Evolutionary conservation across 768 basidiomycete species (phyloP).

Genomic region (Hysterangium stoloniferum): DNA sequence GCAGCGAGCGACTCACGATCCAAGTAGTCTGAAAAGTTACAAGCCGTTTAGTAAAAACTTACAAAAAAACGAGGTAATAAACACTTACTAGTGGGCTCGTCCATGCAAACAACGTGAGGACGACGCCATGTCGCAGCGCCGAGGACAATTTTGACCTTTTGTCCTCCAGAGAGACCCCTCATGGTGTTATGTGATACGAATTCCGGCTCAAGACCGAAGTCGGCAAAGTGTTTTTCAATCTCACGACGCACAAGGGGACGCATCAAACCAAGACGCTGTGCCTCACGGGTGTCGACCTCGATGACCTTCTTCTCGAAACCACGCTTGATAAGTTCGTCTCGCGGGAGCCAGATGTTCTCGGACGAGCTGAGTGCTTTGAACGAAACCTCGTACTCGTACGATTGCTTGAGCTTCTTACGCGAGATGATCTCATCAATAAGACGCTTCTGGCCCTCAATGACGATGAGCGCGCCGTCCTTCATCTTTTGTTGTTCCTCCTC

Average conservation of each 20-base stretch:
- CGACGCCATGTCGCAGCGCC: constrained; percentile 99
- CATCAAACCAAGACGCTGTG: constrained; percentile 90
- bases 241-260: constrained; percentile 96
- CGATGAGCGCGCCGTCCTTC: constrained; percentile 84
- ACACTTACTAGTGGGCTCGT: constrained; percentile 84
- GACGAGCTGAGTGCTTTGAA: constrained; percentile 93
- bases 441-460: constrained; percentile 93
- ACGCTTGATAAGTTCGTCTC: constrained; percentile 96
- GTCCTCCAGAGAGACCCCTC: constrained; percentile 97
- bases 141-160: constrained; percentile 99
- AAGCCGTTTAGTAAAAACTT: constrained; percentile 11
- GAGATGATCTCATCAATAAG: constrained; percentile 83
- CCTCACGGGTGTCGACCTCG: constrained; percentile 95
- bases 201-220: constrained; percentile 98
- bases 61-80: neutral
- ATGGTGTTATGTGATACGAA: constrained; percentile 99
- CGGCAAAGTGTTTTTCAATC: constrained; percentile 98
- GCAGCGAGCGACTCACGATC: constrained; percentile 99
- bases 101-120: constrained; percentile 94
- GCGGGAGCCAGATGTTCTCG: constrained; percentile 96
- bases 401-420: constrained; percentile 99
- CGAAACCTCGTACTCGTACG: constrained; percentile 96
- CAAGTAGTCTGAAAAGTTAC: constrained; percentile 73
- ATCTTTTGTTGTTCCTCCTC: constrained; percentile 91
- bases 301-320: constrained; percentile 99